Conservation (phyloP, 805 yeast species). For the Sugiyamaella chiloensis region DNA sequence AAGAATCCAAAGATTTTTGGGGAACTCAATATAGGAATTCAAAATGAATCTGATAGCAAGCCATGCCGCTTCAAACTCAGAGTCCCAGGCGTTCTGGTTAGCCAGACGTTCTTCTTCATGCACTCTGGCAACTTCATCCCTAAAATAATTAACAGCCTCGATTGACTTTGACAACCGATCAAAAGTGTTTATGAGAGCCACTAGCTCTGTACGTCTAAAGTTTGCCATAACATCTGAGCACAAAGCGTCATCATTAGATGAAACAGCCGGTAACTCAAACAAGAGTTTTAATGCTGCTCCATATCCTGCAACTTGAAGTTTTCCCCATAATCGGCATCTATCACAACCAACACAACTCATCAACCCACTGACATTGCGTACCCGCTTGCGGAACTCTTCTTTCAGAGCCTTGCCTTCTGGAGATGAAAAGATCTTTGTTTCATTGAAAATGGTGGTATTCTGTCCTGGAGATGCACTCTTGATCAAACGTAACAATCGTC, state of each 20-base stretch:
- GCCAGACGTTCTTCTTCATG: slow-evolving; percentile 17
- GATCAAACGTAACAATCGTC: slow-evolving; percentile 41
- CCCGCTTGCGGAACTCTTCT: slow-evolving; percentile 80
- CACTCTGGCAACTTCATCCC: slow-evolving; percentile 24
- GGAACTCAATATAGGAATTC: slow-evolving; percentile 65
- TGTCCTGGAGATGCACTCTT: slow-evolving; percentile 23
- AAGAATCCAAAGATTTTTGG: slow-evolving; percentile 54
- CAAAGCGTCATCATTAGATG: slow-evolving; percentile 40
- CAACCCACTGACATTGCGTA: slow-evolving; percentile 82
- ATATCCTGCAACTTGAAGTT: slow-evolving; percentile 93
- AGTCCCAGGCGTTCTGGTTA: slow-evolving; percentile 33
- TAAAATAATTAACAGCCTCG: slow-evolving; percentile 66
- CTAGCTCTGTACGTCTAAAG: slow-evolving; percentile 76
- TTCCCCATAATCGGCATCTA: slow-evolving; percentile 97
- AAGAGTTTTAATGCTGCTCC: slow-evolving; percentile 92
- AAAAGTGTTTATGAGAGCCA: slow-evolving; percentile 87
- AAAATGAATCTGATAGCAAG: slow-evolving; percentile 64
- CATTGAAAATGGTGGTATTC: slow-evolving; percentile 41
- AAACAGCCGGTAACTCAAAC: slow-evolving; percentile 66
- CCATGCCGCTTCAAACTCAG: slow-evolving; percentile 50
- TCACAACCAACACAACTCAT: slow-evolving; percentile 99
- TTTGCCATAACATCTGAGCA: slow-evolving; percentile 51
- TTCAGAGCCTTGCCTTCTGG: slow-evolving; percentile 52
- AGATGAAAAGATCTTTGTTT: slow-evolving; percentile 43
- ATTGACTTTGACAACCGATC: slow-evolving; percentile 87